Evolutionary conservation across 1,284 basidiomycete species (phyloP), one percentile per base, ranked within the genome.

Genomic region (Vanrija sp.): DNA sequence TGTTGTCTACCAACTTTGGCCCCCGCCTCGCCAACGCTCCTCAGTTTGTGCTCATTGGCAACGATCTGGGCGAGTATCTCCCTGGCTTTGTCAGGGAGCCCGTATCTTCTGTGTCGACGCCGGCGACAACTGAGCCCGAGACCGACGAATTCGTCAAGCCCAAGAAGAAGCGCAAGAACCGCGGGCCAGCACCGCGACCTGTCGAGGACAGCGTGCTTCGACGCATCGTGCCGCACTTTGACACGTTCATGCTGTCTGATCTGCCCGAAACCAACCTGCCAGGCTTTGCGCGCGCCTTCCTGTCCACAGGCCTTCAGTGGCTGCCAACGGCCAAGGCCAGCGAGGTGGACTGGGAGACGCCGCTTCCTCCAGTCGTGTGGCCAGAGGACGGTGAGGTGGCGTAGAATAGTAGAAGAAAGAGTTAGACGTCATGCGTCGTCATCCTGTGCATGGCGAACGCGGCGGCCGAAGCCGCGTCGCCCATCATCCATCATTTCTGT

Each of bases 241-340:
- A 63, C 1, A 39, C 52, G 1, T 21, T 65, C 6, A 55, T 61
- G 19, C 45, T 73, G 14, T 55, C 61, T 9, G 52, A 54, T 4
- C 54, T 75, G 44, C 69, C 72, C 8, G 73, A 75, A 46, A 73
- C 71, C 3, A 67, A 73, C 46, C 54, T 75, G 9, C 67, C 73
- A 6, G 73, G 73, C 12, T 74, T 75, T 46, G 73, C 72, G 2
- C 54, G 72, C 38, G 68, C 73, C 1, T 75, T 74, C 60, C 52
- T 73, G n/a, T 69, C 67, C 14, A 58, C 68, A 1, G 60, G 62
- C 15, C 68, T 75, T 46, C 71, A 73, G 52, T 73, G 68, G 67
- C 38, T 74, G 7, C 55, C 64, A 6, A 19, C 43, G 4, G 63
- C 63, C 3, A 63, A 61, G 25, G 50, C 14, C n/a, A 44, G 14